Evolutionary conservation across 73 alveolate species (phyloP), one percentile per base, ranked within the genome.

Genomic region (Paramecium primaurelia): DNA sequence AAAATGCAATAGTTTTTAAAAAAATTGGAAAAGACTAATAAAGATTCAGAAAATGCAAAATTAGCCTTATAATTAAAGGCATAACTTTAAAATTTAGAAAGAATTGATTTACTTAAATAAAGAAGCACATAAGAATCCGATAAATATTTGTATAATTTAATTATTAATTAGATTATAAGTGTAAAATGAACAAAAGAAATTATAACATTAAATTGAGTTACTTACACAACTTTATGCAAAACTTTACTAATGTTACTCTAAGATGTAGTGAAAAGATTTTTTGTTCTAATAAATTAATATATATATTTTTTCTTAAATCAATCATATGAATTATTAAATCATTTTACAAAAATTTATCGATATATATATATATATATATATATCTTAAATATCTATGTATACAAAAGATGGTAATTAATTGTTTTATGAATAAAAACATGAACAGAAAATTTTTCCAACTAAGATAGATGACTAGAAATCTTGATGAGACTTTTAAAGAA

Each of bases 361-460:
- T 49, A 54, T 54, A 54, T 54, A 22, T 54, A 4, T 54, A 54
- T 54, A 22, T 54, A 4, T 54, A 18, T 54, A 0, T 54, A 54
- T 54, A 16, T 16, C 25, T 22, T 47, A 54, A 54, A 54, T 54
- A 4, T 54, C 34, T 6, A n/a, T 54, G 14, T 18, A 54, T 54
- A 54, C 69, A 54, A 54, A 54, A 54, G 69, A 54, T 54, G 69
- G 69, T 54, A 54, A 54, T 54, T 18, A 54, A 54, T 54, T 54
- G 36, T n/a, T 54, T 54, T n/a, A 54, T 54, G 69, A 54, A 54
- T 22, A 54, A 54, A 54, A 54, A 54, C 32, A 73, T 73, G 87
- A 80, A 80, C 45, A 80, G 91, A 14, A 80, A 49, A 54, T 80
- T 80, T 32, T 80, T 45, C 14, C 49, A 80, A 49, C 73, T 80